phyloP scores from a whole-genome alignment of 306 rosid species.

The Malus domestica region ASM211411v1 NC_041803.1:39733501-39734000 shows the following conservation, averaged over 20 bases:
- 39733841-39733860: not conserved
- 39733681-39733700: not conserved
- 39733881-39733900: not conserved
- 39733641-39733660: not conserved
- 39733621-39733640: not conserved
- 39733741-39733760: not conserved
- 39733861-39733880: not conserved
- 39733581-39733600: not conserved
- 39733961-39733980: not conserved
- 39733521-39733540: not conserved
- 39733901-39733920: not conserved
- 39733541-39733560: not conserved
- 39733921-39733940: not conserved
- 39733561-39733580: not conserved
- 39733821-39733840: not conserved
- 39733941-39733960: not conserved
- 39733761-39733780: not conserved
- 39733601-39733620: not conserved
- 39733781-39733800: not conserved
- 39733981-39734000: slow-evolving; percentile 6
- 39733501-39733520: not conserved
- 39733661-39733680: not conserved
- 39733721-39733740: not conserved
- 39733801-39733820: not conserved
- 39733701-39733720: not conserved